These are phyloP conservation scores for Nakazawaea peltata DNA, from an alignment of 805 yeast genomes.

Conservation along the genomic window DNA sequence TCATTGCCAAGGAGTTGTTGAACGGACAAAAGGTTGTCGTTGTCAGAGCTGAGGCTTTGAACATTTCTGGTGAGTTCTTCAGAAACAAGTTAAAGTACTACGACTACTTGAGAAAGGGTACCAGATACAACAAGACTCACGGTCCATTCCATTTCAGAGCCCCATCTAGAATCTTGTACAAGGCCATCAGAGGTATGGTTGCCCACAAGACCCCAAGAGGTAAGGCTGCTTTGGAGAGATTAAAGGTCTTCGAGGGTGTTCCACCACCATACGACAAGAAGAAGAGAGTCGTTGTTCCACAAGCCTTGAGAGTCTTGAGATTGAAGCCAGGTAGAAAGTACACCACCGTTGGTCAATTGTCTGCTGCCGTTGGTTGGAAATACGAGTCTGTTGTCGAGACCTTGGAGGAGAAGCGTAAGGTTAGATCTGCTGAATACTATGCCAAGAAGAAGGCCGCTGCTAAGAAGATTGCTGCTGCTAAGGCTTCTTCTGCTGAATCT, in stretches of 20 bases:
- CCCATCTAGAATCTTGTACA: conserved; percentile 99
- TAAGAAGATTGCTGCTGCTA: conserved; percentile 86
- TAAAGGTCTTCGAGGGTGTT: conserved; percentile 98
- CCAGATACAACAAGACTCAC: conserved; percentile 96
- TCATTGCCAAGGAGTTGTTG: conserved; percentile 96
- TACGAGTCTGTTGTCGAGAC: conserved; percentile 97
- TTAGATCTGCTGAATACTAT: conserved; percentile 97
- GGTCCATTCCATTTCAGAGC: conserved; percentile 99
- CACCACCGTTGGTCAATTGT: conserved; percentile 96
- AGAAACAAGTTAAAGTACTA: conserved; percentile 99
- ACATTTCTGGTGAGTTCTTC: conserved; percentile 99
- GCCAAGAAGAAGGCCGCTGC: conserved; percentile 96
- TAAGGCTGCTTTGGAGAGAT: conserved; percentile 98
- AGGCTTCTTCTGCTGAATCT: conserved; percentile 79
- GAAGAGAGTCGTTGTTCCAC: conserved; percentile 99
- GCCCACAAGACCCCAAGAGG: conserved; percentile 99
- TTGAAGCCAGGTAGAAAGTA: conserved; percentile 99
- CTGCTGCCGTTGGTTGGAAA: conserved; percentile 98
- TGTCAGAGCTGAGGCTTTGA: conserved; percentile 95
- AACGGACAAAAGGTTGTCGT: conserved; percentile 97
- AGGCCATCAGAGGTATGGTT: conserved; percentile 99
- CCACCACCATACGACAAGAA: conserved; percentile 99
- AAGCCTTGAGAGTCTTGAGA: conserved; percentile 98
- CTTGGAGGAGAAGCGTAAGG: conserved; percentile 99
- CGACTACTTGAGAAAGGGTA: conserved; percentile 99